Base-by-base conservation (phyloP, 2,329 filamentous ascomycete genomes). In the Epichloe festucae region DNA sequence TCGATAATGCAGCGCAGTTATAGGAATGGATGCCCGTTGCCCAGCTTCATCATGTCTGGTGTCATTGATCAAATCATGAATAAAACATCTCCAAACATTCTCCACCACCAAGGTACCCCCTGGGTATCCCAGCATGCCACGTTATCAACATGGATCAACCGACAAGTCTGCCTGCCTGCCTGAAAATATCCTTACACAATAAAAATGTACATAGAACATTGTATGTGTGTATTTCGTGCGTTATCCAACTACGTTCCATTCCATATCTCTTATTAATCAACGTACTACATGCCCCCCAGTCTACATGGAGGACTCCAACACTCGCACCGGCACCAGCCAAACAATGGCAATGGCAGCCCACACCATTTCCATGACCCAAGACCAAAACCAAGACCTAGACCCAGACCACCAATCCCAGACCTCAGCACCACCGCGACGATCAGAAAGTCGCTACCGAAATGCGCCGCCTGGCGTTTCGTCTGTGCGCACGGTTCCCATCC, bases 381-480 rank as follows among this genome's bases (percentile, higher is more conserved):
- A 11, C 40, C 40, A 43, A 23, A 1, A 5, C 36, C 36, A 39
- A 27, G 4, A 19, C 17, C 40, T 23, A 8, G 21, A 23, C 41
- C 41, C n/a, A 39, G 11, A 14, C 38, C 38, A 39, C 14, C 38
- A 14, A 5, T n/a, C 5, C n/a, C 3, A 11, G 31, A 31, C 31
- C 31, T 31, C 31, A 31, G 31, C 31, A 10, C 1, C 31, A 31
- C 23, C 38, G 4, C 42, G 72, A 51, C 76, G 73, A 59, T 67
- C 73, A 1, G 73, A 75, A 56, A 76, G 75, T 61, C 66, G 74
- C 47, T 77, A 77, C 57, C 75, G 76, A 60, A 75, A 77, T 51
- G 73, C 73, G 1, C 71, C 73, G 1, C 71, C 72, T 0, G 71
- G 72, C 5, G 73, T 76, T 12, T 62, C 76, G 51, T 73, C 69